phyloP scores from a whole-genome alignment of 2,329 filamentous ascomycete species.

The Beauveria sp. region DNA sequence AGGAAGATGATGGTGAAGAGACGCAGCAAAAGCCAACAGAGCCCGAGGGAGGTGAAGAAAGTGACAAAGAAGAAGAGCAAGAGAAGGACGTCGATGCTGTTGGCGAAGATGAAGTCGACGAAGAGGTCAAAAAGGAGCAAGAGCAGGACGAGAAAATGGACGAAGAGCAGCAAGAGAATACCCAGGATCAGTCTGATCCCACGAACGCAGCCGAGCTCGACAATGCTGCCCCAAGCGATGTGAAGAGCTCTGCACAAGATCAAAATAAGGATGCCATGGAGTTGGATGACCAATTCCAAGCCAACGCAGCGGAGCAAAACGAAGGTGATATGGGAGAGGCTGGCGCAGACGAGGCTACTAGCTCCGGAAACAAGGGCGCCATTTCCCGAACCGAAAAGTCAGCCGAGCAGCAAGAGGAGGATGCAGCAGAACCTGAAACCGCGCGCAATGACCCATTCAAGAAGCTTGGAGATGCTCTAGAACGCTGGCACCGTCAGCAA shows the following conservation, averaged over 20 bases:
- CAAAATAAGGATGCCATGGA: conserved; percentile 56
- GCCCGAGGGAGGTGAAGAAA: conserved; percentile 25
- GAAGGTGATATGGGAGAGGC: conserved; percentile 59
- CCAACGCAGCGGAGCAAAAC: conserved; percentile 55
- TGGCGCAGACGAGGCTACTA: conserved; percentile 55
- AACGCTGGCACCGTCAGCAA: conserved; percentile 87
- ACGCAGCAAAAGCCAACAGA: conserved; percentile 22
- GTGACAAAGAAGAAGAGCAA: conserved; percentile 30
- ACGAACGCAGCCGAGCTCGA: conserved; percentile 41
- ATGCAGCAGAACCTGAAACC: conserved; percentile 36
- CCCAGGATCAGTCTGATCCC: conserved; percentile 22
- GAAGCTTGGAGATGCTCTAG: conserved; percentile 86
- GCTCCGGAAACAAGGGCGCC: conserved; percentile 55
- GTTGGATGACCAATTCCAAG: conserved; percentile 52
- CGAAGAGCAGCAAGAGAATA: conserved; percentile 34
- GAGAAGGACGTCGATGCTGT: conserved; percentile 47
- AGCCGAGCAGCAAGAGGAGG: conserved; percentile 34
- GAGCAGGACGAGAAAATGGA: conserved; percentile 23
- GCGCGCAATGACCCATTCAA: conserved; percentile 68
- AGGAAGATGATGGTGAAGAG: conserved; percentile 31
- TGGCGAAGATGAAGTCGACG: conserved; percentile 20
- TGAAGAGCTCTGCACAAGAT: conserved; percentile 56
- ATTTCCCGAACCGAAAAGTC: conserved; percentile 41
- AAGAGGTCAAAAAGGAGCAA: conserved; percentile 23
- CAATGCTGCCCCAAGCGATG: conserved; percentile 56